Base-by-base conservation (phyloP, 148 eudicot species). In the Polygonum aviculare region DNA sequence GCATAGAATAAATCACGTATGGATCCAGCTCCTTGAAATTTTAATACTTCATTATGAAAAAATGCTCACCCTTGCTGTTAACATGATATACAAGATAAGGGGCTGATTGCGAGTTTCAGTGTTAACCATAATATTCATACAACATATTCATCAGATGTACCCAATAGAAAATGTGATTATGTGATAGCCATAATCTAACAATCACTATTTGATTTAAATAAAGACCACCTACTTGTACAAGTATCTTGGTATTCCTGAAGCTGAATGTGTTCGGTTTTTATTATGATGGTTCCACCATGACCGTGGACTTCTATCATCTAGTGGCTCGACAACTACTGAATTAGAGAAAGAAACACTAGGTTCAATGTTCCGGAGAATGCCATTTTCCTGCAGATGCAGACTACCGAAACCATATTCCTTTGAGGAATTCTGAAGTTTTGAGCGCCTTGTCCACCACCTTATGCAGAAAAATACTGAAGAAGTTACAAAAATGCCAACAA, bases 241-340 rank as follows among this genome's bases (percentile, higher is more conserved):
- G 88, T 96, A 93, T 81, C 85, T 88, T 70, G 90, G 92, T 51
- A 96, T 81, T 76, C 98, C 98, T 60, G 98, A 91, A 51, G 84
- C 86, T 71, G 97, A 82, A 79, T 85, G 71, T 26, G 85, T 75
- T 73, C 75, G 87, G 78, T 91, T 93, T 81, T 89, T 96, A 67
- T 60, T 77, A 50, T 82, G 88, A 77, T 78, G 82, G 78, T 67
- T 90, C 93, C 89, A 86, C 94, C 97, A 89, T 31, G 84, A 75
- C 47, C 81, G 82, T 74, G 85, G 76, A 81, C 75, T 85, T 74
- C 80, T 72, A 72, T 82, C 44, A 45, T 82, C 86, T 59, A 85
- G 77, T 79, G 80, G 81, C 54, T 84, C 81, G 62, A 83, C 81
- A 35, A 77, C 72, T 48, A 84, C 82, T 39, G 96, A 80, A 62